phyloP scores from a whole-genome alignment of 2,329 filamentous ascomycete genomes.

The Phaeoacremonium minimum region DNA sequence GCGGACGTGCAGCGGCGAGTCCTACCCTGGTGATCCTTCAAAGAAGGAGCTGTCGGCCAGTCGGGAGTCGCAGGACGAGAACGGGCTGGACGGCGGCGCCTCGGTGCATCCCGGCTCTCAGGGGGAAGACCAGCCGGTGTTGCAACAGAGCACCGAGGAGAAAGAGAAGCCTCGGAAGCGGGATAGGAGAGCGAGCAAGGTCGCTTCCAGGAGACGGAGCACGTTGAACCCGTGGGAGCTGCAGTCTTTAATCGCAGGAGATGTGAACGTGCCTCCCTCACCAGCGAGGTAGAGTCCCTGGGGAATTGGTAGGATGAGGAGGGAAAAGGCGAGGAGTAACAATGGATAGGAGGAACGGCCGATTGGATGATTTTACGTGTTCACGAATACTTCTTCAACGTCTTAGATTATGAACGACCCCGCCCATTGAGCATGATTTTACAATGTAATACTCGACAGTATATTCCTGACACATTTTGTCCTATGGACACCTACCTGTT shows the following conservation, averaged over 20 bases:
- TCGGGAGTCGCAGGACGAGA: conserved; percentile 5
- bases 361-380: too few relatives aligned
- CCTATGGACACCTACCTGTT: too few relatives aligned
- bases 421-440: too few relatives aligned
- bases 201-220: conserved; percentile 62
- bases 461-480: too few relatives aligned
- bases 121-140: background rate
- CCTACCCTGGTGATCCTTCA: conserved; percentile 4
- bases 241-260: conserved; percentile 54
- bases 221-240: conserved; percentile 74
- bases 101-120: background rate
- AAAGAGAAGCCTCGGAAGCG: conserved; percentile 32
- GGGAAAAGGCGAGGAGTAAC: too few relatives aligned
- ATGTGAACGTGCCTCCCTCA: conserved; percentile 14
- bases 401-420: too few relatives aligned
- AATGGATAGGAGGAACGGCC: too few relatives aligned
- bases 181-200: conserved; percentile 48
- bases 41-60: conserved; percentile 7
- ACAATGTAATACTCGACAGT: too few relatives aligned
- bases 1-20: background rate
- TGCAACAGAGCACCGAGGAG: background rate
- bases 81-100: conserved; percentile 1
- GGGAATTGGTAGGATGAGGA: background rate
- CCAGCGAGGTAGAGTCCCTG: conserved; percentile 5
- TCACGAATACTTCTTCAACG: too few relatives aligned